Evolutionary conservation across 2,329 filamentous ascomycete species (phyloP).

Genomic region (Curvularia spicifera): DNA sequence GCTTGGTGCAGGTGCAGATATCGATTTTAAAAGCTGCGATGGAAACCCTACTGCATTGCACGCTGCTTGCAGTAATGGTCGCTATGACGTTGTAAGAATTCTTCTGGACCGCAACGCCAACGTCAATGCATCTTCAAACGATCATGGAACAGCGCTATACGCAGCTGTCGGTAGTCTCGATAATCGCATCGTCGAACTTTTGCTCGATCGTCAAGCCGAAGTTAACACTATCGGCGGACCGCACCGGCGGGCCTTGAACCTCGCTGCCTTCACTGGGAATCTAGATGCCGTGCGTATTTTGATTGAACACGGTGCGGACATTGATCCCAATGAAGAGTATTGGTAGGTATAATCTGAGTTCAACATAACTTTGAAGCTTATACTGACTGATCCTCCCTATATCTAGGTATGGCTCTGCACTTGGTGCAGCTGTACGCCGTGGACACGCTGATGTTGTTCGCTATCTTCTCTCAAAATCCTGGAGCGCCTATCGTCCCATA

Average conservation of each 20-base stretch:
- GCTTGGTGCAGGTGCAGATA: conserved; percentile 24
- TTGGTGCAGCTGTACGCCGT: conserved; percentile 26
- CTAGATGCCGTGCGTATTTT: conserved; percentile 24
- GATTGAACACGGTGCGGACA: conserved; percentile 26
- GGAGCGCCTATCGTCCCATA: conserved; percentile 25
- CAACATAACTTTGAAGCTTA: too few species aligned
- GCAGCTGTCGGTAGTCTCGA: conserved; percentile 20
- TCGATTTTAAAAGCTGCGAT: conserved; percentile 14
- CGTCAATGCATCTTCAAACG: conserved; percentile 15
- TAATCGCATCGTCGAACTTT: conserved; percentile 15
- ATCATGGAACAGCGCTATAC: conserved; percentile 27
- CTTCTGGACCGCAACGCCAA: conserved; percentile 26
- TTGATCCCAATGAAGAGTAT: conserved; percentile 32
- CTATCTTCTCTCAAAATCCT: conserved; percentile 25
- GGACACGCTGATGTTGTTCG: conserved; percentile 29
- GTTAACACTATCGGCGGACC: conserved; percentile 25
- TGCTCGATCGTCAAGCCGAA: conserved; percentile 23
- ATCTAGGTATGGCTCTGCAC: conserved; percentile 19
- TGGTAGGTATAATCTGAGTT: background rate
- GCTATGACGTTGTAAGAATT: conserved; percentile 22
- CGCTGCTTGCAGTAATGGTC: conserved; percentile 23
- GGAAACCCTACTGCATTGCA: conserved; percentile 22
- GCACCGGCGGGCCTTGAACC: conserved; percentile 23
- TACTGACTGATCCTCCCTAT: conserved; percentile 9
- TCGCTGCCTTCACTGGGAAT: conserved; percentile 29